These are phyloP conservation scores for Aspergillus ruber DNA, from an alignment of 2,329 filamentous ascomycete genomes.

Conservation along the genomic window DNA sequence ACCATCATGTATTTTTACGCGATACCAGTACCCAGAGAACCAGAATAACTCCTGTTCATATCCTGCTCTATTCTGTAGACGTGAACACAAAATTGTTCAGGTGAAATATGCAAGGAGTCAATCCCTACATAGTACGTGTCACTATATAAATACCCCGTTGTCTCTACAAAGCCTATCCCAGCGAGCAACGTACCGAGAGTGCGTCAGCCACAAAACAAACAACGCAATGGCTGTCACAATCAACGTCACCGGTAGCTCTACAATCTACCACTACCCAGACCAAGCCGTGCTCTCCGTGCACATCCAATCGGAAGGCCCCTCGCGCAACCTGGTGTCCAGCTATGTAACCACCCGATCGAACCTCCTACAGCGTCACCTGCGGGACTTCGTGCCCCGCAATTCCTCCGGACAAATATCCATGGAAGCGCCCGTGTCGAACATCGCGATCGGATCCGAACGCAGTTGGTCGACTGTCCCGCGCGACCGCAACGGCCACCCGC, in stretches of 20 bases:
- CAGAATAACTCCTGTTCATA: no score
- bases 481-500: slow-evolving; percentile 3
- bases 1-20: no score
- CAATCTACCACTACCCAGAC: slow-evolving; percentile 10
- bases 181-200: no score
- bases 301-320: slow-evolving; percentile 6
- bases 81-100: no score
- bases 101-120: no score
- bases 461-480: slow-evolving; percentile 4
- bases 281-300: slow-evolving; percentile 7
- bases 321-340: slow-evolving; percentile 3
- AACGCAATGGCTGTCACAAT: slow-evolving; percentile 14
- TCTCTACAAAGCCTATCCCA: no score
- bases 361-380: slow-evolving; percentile 6
- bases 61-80: no score
- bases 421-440: slow-evolving; percentile 11
- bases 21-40: no score
- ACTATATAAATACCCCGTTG: no score
- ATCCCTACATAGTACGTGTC: no score
- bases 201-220: background rate
- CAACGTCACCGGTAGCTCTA: slow-evolving; percentile 8
- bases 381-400: slow-evolving; percentile 5
- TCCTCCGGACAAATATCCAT: slow-evolving; percentile 3
- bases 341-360: slow-evolving; percentile 4
- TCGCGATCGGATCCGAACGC: slow-evolving; percentile 3